Evolutionary conservation across 2,329 filamentous ascomycete species (phyloP).

Genomic region (Pseudogymnoascus sp.): DNA sequence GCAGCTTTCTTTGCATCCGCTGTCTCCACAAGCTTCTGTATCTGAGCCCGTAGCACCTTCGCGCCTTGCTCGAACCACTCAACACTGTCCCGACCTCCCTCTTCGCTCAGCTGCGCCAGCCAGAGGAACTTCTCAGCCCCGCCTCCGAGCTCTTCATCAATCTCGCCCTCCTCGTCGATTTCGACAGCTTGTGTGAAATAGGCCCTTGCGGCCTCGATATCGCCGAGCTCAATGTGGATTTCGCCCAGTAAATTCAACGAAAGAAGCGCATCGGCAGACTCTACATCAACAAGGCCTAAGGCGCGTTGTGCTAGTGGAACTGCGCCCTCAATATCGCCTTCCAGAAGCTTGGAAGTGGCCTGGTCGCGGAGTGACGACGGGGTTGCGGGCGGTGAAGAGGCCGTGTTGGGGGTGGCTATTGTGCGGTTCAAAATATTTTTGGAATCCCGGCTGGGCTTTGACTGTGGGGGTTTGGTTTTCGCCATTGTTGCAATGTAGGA

Average conservation of each 20-base stretch:
- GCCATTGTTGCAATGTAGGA: conserved; percentile 23
- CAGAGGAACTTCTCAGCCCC: conserved; percentile 92
- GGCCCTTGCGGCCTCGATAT: conserved; percentile 64
- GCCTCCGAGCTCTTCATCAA: conserved; percentile 65
- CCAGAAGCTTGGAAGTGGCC: conserved; percentile 25
- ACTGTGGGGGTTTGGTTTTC: conserved; percentile 28
- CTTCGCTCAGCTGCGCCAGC: conserved; percentile 79
- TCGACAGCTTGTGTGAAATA: conserved; percentile 67
- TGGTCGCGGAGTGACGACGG: conserved; percentile 22
- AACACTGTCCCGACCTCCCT: conserved; percentile 59
- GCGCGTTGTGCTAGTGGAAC: conserved; percentile 25
- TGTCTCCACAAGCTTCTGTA: conserved; percentile 53
- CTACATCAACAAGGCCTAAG: conserved; percentile 19
- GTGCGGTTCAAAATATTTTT: conserved; percentile 24
- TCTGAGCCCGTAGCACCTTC: conserved; percentile 61
- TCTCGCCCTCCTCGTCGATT: conserved; percentile 67
- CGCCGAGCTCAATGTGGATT: conserved; percentile 42
- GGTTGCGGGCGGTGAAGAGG: conserved; percentile 19
- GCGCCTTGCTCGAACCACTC: conserved; percentile 65
- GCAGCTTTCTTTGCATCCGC: conserved; percentile 29
- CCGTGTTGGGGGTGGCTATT: conserved; percentile 20
- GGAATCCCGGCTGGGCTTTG: conserved; percentile 25
- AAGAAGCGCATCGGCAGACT: conserved; percentile 24
- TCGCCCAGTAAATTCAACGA: conserved; percentile 29
- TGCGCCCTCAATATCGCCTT: conserved; percentile 27